Evolutionary conservation across 345 rosid genomes (phyloP), one percentile per base, ranked within the genome.

Genomic region (Moringa oleifera): DNA sequence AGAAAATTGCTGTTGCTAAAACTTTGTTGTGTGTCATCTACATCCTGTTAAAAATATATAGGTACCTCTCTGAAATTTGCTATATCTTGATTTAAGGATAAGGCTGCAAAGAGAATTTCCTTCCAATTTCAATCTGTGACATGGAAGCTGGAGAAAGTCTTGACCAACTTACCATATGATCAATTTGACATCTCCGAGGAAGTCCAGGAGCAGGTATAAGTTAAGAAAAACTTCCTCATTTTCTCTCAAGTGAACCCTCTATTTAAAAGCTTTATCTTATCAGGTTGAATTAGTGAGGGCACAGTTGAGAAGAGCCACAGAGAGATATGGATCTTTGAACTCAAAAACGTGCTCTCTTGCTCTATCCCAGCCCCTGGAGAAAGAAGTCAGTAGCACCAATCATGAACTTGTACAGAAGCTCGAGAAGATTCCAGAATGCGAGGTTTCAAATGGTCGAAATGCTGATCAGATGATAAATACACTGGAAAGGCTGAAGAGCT

Each of bases 61-160:
- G 77, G 68, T 66, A 55, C 67, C 21, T 72, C 68, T 73, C 79
- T 86, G 75, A 84, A 63, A 59, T 68, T 73, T 67, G 28, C 53
- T 76, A 45, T 77, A 50, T 60, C 46, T 79, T 75, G 57, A 76
- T 77, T 79, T 59, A 74, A 94, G 99, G 95, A 86, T 64, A 92
- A 72, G 51, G 83, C 81, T 58, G 81, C 85, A 19, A 77, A 83
- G 83, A 90, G 79, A 58, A 81, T 94, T 53, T 67, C 84, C 15
- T 82, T 80, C 59, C 95, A 88, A 62, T 86, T 94, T 68, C 97
- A 85, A 41, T 83, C 88, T 31, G 90, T 90, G 71, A 86, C 96
- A 0, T 80, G 88, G 89, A 86, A 90, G 70, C 69, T 90, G 74
- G 96, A 85, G 82, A 90, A 83, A 72, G 91, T 89, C 24, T 83